Evolutionary conservation across 306 rosid genomes (phyloP).

Genomic region (Cucurbita moschata): DNA sequence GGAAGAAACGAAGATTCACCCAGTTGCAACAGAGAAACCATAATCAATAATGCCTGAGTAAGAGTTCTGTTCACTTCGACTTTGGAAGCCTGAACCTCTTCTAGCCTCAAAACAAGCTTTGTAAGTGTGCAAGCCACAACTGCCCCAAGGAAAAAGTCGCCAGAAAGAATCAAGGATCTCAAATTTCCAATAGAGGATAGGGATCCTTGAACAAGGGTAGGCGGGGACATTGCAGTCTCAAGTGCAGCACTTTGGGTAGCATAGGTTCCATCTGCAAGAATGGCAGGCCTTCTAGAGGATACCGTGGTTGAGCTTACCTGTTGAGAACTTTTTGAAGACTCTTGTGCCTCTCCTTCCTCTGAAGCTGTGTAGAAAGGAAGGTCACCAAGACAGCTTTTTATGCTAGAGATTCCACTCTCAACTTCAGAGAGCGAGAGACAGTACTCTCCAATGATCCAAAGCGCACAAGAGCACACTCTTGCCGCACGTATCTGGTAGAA

Average conservation of each 20-base stretch:
- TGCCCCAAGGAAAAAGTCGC: constrained; percentile 91
- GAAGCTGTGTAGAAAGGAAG: constrained; percentile 67
- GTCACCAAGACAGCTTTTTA: constrained; percentile 92
- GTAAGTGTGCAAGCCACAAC: constrained; percentile 78
- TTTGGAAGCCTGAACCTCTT: constrained; percentile 82
- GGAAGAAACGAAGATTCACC: constrained; percentile 77
- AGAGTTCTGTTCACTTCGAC: constrained; percentile 67
- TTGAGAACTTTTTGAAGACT: constrained; percentile 35
- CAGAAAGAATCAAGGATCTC: constrained; percentile 82
- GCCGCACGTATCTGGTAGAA: constrained; percentile 91
- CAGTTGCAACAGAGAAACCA: constrained; percentile 83
- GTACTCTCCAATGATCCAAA: constrained; percentile 94
- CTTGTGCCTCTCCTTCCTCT: constrained; percentile 73
- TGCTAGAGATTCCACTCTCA: constrained; percentile 57
- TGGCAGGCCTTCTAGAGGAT: constrained; percentile 88
- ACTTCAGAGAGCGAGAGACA: constrained; percentile 85
- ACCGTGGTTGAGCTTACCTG: constrained; percentile 48
- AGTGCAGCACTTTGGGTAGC: constrained; percentile 97
- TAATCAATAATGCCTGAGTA: constrained; percentile 53
- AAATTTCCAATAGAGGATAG: constrained; percentile 65
- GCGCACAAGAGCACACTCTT: constrained; percentile 83
- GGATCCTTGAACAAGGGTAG: constrained; percentile 69
- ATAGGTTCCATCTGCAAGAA: constrained; percentile 95
- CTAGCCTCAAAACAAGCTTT: constrained; percentile 77
- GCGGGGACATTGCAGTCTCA: constrained; percentile 84